Evolutionary conservation across 2,329 filamentous ascomycete species (phyloP), one percentile per base, ranked within the genome.

Genomic region (Calonectria pseudoreteaudii): DNA sequence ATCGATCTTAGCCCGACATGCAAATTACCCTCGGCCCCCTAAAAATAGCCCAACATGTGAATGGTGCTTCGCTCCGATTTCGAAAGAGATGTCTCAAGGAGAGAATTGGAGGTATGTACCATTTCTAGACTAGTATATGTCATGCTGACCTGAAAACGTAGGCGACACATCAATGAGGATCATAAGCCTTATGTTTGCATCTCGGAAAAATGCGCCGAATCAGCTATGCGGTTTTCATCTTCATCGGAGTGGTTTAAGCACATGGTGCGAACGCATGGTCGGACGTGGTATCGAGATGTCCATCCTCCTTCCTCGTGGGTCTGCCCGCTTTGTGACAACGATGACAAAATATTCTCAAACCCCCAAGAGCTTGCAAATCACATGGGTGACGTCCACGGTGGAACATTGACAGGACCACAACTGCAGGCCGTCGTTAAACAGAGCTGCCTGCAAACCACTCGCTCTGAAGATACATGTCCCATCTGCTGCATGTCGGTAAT

Each of bases 271-370:
- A 14, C 60, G 3, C 73, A 74, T 38, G 73, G 73, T 34, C 49
- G 69, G 28, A 62, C 58, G 5, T 74, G 73, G 73, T 58, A 74
- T 44, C 70, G 60, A 50, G 70, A 73, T 56, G 36, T 70, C 0
- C 73, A 74, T 53, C 34, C 65, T 4, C 73, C 73, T 7, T 20
- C 44, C 4, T 66, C 36, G 34, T 74, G 70, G 70, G 41, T 62
- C 28, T 74, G 73, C 14, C 73, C 73, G 11, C 31, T 74, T 18
- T 74, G 73, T 28, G 69, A 70, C 9, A 64, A 34, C 13, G 30
- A 36, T 10, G 38, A 56, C 16, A 23, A 23, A 23, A 16, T 49
- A 10, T 66, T 66, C 30, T 6, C 7, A 7, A 26, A 26, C 8
- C 26, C 62, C 3, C 18, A 66, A 2, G 30, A 50, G 16, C 44